These are phyloP conservation scores for Xerocomus potaroensis DNA, from an alignment of 768 basidiomycete species.

Conservation along the genomic window DNA sequence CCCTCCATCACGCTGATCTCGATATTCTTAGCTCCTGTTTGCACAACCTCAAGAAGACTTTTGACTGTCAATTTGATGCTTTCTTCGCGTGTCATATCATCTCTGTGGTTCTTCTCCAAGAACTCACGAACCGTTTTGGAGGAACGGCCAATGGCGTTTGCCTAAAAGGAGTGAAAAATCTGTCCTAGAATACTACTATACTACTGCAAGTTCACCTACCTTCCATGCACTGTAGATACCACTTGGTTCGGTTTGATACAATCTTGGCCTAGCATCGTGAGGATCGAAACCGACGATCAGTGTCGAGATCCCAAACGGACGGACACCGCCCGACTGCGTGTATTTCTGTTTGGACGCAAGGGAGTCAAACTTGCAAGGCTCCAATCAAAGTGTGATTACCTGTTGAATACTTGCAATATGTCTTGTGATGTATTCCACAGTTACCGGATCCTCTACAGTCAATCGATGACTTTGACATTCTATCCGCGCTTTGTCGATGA, in stretches of 20 bases:
- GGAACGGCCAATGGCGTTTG: slow-evolving; percentile 95
- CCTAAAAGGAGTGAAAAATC: slow-evolving; percentile 43
- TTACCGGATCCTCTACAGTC: slow-evolving; percentile 97
- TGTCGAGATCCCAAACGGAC: slow-evolving; percentile 97
- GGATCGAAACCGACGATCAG: slow-evolving; percentile 97
- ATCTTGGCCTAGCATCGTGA: slow-evolving; percentile 76
- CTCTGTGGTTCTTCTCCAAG: slow-evolving; percentile 95
- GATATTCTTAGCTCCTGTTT: slow-evolving; percentile 99
- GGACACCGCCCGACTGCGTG: slow-evolving; percentile 97
- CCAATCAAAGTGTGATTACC: slow-evolving; percentile 40
- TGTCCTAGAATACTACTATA: no score
- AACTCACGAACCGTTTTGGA: slow-evolving; percentile 99
- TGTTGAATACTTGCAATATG: slow-evolving; percentile 99
- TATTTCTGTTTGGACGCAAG: slow-evolving; percentile 56
- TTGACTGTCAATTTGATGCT: slow-evolving; percentile 94
- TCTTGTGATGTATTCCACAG: slow-evolving; percentile 96
- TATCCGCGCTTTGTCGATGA: slow-evolving; percentile 96
- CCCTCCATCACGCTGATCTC: slow-evolving; percentile 98
- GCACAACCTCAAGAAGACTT: slow-evolving; percentile 93
- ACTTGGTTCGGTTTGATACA: slow-evolving; percentile 97
- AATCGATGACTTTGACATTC: slow-evolving; percentile 97
- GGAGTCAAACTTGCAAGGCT: not conserved
- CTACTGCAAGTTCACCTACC: no score
- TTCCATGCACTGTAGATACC: slow-evolving; percentile 99
- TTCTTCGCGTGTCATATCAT: slow-evolving; percentile 83